These are phyloP conservation scores for Yamadazyma sp. DNA, from an alignment of 1,139 yeast species.

Conservation along the genomic window DNA sequence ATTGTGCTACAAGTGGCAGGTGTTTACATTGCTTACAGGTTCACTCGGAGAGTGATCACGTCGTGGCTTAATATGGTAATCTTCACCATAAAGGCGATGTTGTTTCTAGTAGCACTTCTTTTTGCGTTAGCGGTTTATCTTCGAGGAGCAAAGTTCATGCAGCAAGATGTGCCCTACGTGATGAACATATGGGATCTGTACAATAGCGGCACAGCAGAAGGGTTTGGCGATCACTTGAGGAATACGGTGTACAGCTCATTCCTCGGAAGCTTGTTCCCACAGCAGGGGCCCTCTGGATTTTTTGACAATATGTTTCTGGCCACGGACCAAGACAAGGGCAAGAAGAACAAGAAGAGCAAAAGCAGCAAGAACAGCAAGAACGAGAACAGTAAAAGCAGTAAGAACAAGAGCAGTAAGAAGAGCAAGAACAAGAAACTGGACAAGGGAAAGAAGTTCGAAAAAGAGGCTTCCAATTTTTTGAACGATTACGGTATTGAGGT, in stretches of 20 bases:
- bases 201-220: background rate
- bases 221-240: background rate
- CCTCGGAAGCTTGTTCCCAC: background rate
- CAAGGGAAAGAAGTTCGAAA: slow-evolving; percentile 12
- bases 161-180: slow-evolving; percentile 19
- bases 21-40: slow-evolving; percentile 11
- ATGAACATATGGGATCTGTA: background rate
- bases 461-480: slow-evolving; percentile 13
- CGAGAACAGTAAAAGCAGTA: background rate
- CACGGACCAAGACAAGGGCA: background rate
- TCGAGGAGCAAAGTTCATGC: slow-evolving; percentile 22
- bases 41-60: slow-evolving; percentile 9
- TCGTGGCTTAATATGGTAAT: slow-evolving; percentile 27
- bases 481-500: slow-evolving; percentile 18
- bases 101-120: slow-evolving; percentile 13
- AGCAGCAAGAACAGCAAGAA: background rate
- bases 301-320: background rate
- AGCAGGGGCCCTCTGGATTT: background rate
- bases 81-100: slow-evolving; percentile 20
- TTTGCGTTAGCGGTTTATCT: slow-evolving; percentile 18
- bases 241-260: background rate
- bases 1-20: slow-evolving; percentile 6
- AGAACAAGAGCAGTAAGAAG: background rate
- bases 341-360: background rate
- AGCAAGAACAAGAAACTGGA: slow-evolving; percentile 5